A percentile compares a stretch with the other conserved stretches of the same genome.
Conservation (phyloP, 805 yeast species). For the Hanseniaspora lindneri region DNA sequence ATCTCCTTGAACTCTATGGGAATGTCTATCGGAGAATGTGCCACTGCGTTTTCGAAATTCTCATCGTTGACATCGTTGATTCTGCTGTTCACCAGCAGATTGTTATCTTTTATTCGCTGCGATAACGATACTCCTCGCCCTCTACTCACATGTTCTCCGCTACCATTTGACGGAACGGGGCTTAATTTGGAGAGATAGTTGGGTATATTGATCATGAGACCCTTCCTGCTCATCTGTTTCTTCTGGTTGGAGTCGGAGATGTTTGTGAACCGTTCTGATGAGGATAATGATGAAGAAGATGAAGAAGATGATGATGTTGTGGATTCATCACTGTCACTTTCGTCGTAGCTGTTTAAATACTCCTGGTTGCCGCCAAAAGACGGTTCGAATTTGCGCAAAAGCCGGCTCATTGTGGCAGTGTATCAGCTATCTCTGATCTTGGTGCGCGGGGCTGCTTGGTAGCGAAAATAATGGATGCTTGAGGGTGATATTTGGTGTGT, state of each 20-base stretch:
- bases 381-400: background rate
- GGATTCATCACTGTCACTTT: too few species aligned
- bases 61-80: background rate
- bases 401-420: background rate
- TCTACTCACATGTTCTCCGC: background rate
- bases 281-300: background rate
- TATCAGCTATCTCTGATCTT: conserved; percentile 1
- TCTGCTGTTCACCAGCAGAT: conserved; percentile 3
- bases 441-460: too few species aligned
- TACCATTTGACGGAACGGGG: conserved; percentile 4
- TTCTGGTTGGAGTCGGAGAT: background rate
- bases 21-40: background rate
- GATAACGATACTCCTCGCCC: conserved; percentile 6
- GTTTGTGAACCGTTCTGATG: background rate
- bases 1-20: conserved; percentile 11
- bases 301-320: conserved; percentile 2
- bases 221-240: conserved; percentile 9
- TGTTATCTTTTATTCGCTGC: conserved; percentile 7
- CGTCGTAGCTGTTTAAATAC: background rate
- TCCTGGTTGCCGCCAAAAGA: background rate
- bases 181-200: conserved; percentile 10
- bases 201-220: conserved; percentile 11
- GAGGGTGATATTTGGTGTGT: too few species aligned
- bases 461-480: too few species aligned
- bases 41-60: too few species aligned